phyloP scores from a whole-genome alignment of 495 filamentous ascomycete genomes.

The Xylaria palmicola region DNA sequence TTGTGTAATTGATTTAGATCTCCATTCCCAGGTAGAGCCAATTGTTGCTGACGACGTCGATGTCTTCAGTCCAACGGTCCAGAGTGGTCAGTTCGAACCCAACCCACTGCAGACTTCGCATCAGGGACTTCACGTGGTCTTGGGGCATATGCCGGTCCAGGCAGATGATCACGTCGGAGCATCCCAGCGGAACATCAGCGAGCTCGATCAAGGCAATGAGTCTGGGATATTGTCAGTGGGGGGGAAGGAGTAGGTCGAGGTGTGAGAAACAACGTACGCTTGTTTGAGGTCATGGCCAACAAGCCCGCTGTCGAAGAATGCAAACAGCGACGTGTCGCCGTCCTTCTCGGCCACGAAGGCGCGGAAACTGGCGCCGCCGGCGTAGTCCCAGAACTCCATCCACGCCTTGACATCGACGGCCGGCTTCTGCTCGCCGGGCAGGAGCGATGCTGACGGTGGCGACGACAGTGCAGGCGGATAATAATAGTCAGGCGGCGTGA shows the following conservation, averaged over 20 bases:
- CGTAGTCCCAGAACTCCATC: conserved; percentile 89
- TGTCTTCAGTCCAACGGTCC: conserved; percentile 61
- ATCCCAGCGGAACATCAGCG: conserved; percentile 68
- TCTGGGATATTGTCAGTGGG: conserved; percentile 44
- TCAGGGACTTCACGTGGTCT: conserved; percentile 60
- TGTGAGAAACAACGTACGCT: conserved; percentile 69
- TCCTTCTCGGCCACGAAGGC: conserved; percentile 70
- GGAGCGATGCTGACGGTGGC: conserved; percentile 21
- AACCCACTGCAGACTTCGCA: conserved; percentile 86
- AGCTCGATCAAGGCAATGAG: conserved; percentile 90
- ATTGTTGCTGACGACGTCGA: conserved; percentile 60
- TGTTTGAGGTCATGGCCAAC: conserved; percentile 77
- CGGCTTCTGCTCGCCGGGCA: conserved; percentile 8
- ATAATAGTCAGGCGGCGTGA: conserved; percentile 46
- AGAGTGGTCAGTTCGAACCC: conserved; percentile 82
- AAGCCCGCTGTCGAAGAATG: conserved; percentile 76
- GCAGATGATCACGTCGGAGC: conserved; percentile 76
- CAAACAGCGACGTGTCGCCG: conserved; percentile 73
- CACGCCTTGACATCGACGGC: conserved; percentile 42
- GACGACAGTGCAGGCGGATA: no score
- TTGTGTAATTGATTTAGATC: conserved; percentile 58
- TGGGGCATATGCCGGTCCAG: conserved; percentile 64
- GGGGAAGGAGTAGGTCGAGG: conserved; percentile 4
- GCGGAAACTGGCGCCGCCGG: conserved; percentile 75
- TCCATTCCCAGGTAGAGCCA: conserved; percentile 91